Conservation (phyloP, 148 eudicot species). For the Rhododendron griersonianum region DNA sequence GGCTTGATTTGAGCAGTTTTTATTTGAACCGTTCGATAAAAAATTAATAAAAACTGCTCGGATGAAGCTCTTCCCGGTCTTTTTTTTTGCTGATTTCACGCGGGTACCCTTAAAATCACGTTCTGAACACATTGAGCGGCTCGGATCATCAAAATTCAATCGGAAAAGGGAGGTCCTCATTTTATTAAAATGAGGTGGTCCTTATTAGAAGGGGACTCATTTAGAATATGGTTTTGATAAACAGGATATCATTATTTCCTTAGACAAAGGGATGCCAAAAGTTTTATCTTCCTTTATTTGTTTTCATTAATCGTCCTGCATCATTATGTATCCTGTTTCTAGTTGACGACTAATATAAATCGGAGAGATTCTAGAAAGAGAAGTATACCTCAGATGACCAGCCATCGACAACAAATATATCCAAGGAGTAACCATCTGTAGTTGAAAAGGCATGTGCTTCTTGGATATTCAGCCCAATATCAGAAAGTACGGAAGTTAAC, state of each 20-base stretch:
- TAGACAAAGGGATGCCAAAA: background rate
- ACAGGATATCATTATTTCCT: background rate
- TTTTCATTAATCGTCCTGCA: background rate
- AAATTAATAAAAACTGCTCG: no score
- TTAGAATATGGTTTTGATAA: background rate
- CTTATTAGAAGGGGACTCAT: no score
- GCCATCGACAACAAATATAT: conserved; percentile 86
- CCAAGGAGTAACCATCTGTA: conserved; percentile 79
- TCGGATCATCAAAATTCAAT: no score
- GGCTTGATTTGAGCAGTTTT: no score
- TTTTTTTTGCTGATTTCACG: no score
- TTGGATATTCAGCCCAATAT: conserved; percentile 78
- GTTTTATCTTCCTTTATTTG: background rate
- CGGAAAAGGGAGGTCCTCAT: no score
- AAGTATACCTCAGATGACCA: conserved; percentile 61
- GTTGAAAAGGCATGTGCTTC: conserved; percentile 98
- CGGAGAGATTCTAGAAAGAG: background rate
- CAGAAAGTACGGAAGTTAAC: conserved; percentile 84
- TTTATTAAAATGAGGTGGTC: no score
- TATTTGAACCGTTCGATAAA: no score
- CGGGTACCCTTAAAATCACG: no score
- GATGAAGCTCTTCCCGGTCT: no score
- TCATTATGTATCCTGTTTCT: background rate
- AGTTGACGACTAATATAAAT: background rate
- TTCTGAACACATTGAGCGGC: no score